Conservation (phyloP, 495 filamentous ascomycete species). For the Lophiostoma macrostomum region DNA sequence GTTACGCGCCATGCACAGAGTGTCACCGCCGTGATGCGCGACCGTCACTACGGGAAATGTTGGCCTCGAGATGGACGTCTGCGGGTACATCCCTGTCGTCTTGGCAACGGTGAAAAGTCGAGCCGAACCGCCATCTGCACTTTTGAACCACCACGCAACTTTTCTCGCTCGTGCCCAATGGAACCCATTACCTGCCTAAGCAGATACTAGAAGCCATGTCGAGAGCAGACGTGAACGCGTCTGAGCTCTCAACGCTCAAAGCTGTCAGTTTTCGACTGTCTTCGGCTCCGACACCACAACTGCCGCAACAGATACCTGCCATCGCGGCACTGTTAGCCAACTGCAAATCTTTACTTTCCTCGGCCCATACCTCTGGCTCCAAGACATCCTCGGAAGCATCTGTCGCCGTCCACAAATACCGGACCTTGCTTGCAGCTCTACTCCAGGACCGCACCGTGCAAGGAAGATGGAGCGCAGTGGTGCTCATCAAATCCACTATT, state of each 20-base stretch:
- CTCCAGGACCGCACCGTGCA: constrained; percentile 67
- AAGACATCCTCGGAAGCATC: constrained; percentile 59
- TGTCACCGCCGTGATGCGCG: background rate
- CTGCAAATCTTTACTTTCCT: constrained; percentile 38
- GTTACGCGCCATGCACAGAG: background rate
- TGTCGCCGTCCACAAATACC: constrained; percentile 70
- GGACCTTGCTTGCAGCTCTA: constrained; percentile 70
- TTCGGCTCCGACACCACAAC: constrained; percentile 34
- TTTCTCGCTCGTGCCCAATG: too few relatives aligned
- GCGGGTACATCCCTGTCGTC: constrained; percentile 1
- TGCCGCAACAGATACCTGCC: constrained; percentile 37
- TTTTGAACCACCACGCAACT: background rate
- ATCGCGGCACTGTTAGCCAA: constrained; percentile 32
- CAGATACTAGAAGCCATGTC: background rate
- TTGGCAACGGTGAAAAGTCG: too few relatives aligned
- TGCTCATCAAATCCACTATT: constrained; percentile 73
- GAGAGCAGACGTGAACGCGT: constrained; percentile 7
- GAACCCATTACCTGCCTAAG: too few relatives aligned
- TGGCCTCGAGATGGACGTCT: too few relatives aligned
- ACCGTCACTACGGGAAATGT: too few relatives aligned
- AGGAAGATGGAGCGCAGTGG: constrained; percentile 71
- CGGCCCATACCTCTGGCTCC: constrained; percentile 35
- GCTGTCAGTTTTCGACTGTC: constrained; percentile 39
- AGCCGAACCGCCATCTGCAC: background rate
- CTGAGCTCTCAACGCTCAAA: constrained; percentile 29